Evolutionary conservation across 176 grass and related monocot species (phyloP).

Genomic region (Oryza australiensis): DNA sequence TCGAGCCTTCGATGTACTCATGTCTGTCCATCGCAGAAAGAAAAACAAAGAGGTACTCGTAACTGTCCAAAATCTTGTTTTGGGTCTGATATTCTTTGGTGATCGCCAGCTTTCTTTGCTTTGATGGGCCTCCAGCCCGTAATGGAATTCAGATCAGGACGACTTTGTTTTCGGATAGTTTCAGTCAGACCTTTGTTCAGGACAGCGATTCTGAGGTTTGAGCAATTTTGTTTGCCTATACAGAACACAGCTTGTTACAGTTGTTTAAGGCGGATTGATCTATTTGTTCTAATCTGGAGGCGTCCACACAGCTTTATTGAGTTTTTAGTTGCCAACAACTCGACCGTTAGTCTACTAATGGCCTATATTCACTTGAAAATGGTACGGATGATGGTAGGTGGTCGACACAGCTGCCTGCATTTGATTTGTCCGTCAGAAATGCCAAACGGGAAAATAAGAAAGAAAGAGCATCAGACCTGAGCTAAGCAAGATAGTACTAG

Average conservation of each 20-base stretch:
- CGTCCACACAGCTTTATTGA: background rate
- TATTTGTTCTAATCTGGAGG: background rate
- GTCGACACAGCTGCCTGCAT: slow-evolving; percentile 19
- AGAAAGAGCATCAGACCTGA: background rate
- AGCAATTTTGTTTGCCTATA: background rate
- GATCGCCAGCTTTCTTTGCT: background rate
- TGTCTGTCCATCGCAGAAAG: too few relatives aligned
- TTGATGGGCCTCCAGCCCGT: background rate
- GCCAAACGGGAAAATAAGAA: background rate
- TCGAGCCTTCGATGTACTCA: background rate
- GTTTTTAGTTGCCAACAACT: background rate
- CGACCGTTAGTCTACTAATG: background rate
- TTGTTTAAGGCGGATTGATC: background rate
- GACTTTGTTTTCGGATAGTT: background rate
- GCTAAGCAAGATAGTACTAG: background rate
- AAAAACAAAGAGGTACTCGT: too few relatives aligned
- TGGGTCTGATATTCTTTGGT: background rate
- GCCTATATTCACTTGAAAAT: background rate
- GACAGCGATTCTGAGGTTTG: background rate
- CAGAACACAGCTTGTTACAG: background rate
- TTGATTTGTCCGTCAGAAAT: background rate
- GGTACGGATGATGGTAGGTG: background rate
- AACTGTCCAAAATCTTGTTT: background rate
- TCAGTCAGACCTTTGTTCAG: background rate
- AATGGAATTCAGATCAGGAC: background rate